Evolutionary conservation across 345 rosid species (phyloP).

Genomic region (Eucalyptus regnans): DNA sequence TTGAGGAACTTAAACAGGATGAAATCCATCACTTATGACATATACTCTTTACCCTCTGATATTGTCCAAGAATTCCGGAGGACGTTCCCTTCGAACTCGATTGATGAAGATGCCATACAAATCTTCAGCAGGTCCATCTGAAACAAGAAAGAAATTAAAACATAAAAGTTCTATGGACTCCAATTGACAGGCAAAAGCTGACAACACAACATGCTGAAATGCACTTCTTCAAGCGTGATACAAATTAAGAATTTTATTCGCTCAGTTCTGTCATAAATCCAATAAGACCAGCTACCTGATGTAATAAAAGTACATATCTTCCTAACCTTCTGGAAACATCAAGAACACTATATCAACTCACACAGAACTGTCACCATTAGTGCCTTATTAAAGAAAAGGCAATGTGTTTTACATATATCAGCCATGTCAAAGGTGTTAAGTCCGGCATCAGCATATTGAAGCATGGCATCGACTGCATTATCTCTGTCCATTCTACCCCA

Average conservation of each 20-base stretch:
- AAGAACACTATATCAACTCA: not conserved
- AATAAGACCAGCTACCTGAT: not conserved
- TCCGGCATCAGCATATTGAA: slow-evolving; percentile 43
- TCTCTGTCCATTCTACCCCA: slow-evolving; percentile 41
- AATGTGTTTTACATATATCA: slow-evolving; percentile 31
- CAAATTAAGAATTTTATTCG: not conserved
- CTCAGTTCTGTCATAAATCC: not conserved
- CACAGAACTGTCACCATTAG: not conserved
- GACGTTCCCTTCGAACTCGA: slow-evolving; percentile 66
- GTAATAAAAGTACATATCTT: not conserved
- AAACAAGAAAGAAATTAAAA: not conserved
- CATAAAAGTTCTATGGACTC: not conserved
- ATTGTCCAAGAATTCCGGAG: slow-evolving; percentile 57
- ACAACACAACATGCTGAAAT: not conserved
- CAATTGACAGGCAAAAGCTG: not conserved
- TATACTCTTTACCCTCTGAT: slow-evolving; percentile 56
- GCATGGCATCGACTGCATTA: slow-evolving; percentile 41
- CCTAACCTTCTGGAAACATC: not conserved
- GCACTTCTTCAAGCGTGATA: not conserved
- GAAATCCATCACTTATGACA: not conserved
- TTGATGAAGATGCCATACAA: slow-evolving; percentile 88
- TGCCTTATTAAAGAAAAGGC: not conserved
- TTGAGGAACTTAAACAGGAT: not conserved
- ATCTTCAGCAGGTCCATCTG: slow-evolving; percentile 96
- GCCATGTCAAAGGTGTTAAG: slow-evolving; percentile 49